Evolutionary conservation across 2,329 filamentous ascomycete species (phyloP).

Genomic region (Apiospora rasikravindrae): DNA sequence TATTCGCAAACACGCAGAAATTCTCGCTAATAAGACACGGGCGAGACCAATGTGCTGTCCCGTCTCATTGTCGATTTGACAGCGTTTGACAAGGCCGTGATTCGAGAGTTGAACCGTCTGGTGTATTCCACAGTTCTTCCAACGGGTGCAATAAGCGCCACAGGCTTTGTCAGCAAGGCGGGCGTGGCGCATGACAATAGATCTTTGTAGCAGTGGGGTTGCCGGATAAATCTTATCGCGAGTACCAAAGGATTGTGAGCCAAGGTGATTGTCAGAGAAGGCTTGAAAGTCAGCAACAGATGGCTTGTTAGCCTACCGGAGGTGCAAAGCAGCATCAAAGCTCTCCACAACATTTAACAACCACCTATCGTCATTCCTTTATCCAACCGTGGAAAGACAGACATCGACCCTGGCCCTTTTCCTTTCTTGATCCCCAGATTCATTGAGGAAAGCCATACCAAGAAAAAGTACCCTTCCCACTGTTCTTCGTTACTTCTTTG

Average conservation of each 20-base stretch:
- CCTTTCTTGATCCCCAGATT: neutral
- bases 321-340: conserved; percentile 12
- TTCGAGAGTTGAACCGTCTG: neutral
- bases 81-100: no score
- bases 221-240: conserved; percentile 6
- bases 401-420: conserved; percentile 3
- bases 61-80: no score
- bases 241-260: neutral
- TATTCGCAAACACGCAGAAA: no score
- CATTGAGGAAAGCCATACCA: conserved; percentile 3
- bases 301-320: conserved; percentile 7
- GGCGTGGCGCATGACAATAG: neutral
- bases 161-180: neutral
- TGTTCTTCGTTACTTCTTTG: neutral
- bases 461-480: neutral
- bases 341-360: conserved; percentile 15
- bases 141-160: neutral
- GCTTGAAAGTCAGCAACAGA: conserved; percentile 6
- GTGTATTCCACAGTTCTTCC: neutral
- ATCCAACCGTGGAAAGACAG: conserved; percentile 13
- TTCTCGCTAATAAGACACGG: no score
- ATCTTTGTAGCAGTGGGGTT: neutral
- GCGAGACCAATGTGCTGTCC: no score
- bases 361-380: conserved; percentile 17
- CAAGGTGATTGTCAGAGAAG: neutral